These are phyloP conservation scores for Leishmania braziliensis DNA, from an alignment of 208 protist species.

Conservation along the genomic window DNA sequence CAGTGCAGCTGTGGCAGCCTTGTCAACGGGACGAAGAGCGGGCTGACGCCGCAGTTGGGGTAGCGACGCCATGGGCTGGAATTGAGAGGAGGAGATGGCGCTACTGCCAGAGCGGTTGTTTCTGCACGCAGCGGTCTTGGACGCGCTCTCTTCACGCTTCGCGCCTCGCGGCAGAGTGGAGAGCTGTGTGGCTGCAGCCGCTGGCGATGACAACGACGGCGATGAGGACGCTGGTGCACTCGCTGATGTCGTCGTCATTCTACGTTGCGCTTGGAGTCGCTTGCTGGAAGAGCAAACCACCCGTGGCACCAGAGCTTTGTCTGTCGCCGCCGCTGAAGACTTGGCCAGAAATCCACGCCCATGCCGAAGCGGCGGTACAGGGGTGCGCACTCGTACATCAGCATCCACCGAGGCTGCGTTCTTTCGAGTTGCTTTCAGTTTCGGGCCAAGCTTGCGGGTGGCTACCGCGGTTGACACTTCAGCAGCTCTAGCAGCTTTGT, in stretches of 20 bases:
- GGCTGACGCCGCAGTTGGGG: neutral
- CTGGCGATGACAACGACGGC: neutral
- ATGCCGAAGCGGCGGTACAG: constrained; percentile 3
- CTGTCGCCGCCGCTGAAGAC: neutral
- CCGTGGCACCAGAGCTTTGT: neutral
- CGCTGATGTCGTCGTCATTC: neutral
- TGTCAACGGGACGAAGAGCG: neutral
- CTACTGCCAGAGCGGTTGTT: neutral
- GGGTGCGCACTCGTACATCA: neutral
- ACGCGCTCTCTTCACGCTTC: neutral
- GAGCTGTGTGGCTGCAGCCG: neutral
- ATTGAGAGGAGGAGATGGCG: neutral
- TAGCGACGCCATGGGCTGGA: neutral
- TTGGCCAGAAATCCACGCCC: neutral
- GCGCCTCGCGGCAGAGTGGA: neutral
- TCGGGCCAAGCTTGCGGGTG: neutral
- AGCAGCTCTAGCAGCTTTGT: neutral
- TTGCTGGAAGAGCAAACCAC: neutral
- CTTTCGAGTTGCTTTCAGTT: neutral
- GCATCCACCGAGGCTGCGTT: neutral
- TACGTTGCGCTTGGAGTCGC: neutral
- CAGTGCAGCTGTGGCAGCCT: neutral
- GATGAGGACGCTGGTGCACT: neutral
- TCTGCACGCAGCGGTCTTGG: neutral
- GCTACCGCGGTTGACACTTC: neutral